These are phyloP conservation scores for Elaeis oleifera DNA, from an alignment of 202 grass and related monocot genomes.

Conservation along the genomic window DNA sequence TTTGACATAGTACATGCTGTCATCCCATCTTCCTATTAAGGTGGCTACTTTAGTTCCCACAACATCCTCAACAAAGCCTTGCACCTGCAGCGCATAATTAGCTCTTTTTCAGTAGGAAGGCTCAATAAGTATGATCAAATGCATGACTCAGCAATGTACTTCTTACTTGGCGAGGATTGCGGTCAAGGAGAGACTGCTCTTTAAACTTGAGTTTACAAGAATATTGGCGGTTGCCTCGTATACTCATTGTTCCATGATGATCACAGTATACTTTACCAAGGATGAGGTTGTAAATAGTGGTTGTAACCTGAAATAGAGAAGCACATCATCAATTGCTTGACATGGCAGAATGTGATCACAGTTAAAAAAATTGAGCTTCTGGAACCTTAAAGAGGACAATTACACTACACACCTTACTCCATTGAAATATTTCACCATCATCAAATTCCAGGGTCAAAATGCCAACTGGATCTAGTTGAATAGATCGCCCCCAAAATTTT, in stretches of 20 bases:
- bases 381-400: not conserved
- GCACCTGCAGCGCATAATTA: slow-evolving; percentile 41
- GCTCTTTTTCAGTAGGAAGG: not conserved
- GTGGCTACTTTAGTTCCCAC: slow-evolving; percentile 49
- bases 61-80: slow-evolving; percentile 68
- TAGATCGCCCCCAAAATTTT: slow-evolving; percentile 92
- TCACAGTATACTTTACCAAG: slow-evolving; percentile 88
- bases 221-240: slow-evolving; percentile 65
- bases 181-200: slow-evolving; percentile 86
- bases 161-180: slow-evolving; percentile 79
- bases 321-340: slow-evolving; percentile 19
- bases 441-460: slow-evolving; percentile 89
- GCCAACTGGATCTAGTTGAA: slow-evolving; percentile 88
- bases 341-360: slow-evolving; percentile 10
- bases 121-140: not conserved
- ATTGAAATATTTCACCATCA: slow-evolving; percentile 83
- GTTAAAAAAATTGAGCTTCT: not conserved
- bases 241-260: slow-evolving; percentile 84
- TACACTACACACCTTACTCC: slow-evolving; percentile 61
- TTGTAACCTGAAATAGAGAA: slow-evolving; percentile 66
- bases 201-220: slow-evolving; percentile 94
- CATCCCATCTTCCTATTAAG: slow-evolving; percentile 84
- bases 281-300: slow-evolving; percentile 90
- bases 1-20: slow-evolving; percentile 48
- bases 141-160: slow-evolving; percentile 1